A percentile compares a stretch with the other conserved stretches of the same genome.
These are phyloP conservation scores for Capsicum pubescens DNA, from an alignment of 257 asterid species.

Conservation along the genomic window DNA sequence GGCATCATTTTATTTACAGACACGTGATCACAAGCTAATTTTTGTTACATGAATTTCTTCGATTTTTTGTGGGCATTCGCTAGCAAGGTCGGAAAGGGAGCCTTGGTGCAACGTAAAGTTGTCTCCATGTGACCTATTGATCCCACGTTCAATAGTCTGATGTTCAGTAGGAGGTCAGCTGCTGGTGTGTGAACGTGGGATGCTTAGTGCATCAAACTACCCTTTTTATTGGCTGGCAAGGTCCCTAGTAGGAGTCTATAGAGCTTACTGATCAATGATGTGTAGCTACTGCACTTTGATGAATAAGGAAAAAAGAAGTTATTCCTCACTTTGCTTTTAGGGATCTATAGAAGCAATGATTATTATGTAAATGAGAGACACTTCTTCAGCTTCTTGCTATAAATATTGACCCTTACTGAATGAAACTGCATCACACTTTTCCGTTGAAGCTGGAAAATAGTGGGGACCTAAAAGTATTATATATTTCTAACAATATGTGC, in stretches of 20 bases:
- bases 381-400: neutral
- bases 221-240: slow-evolving; percentile 11
- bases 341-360: neutral
- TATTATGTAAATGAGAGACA: neutral
- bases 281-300: slow-evolving; percentile 24
- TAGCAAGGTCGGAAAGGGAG: slow-evolving; percentile 25
- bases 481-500: neutral
- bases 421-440: neutral
- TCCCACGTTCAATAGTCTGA: neutral
- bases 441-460: neutral
- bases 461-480: no score
- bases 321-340: neutral
- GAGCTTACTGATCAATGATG: slow-evolving; percentile 27
- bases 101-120: neutral
- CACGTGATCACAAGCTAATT: slow-evolving; percentile 19
- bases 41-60: slow-evolving; percentile 22
- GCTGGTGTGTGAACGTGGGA: neutral
- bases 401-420: neutral
- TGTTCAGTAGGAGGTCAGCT: neutral
- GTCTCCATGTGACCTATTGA: neutral
- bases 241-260: slow-evolving; percentile 32
- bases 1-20: slow-evolving; percentile 4
- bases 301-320: neutral
- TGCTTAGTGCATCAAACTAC: neutral
- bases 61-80: slow-evolving; percentile 35